phyloP scores from a whole-genome alignment of 1,284 basidiomycete species.

The Rhodotorula sp. region DNA sequence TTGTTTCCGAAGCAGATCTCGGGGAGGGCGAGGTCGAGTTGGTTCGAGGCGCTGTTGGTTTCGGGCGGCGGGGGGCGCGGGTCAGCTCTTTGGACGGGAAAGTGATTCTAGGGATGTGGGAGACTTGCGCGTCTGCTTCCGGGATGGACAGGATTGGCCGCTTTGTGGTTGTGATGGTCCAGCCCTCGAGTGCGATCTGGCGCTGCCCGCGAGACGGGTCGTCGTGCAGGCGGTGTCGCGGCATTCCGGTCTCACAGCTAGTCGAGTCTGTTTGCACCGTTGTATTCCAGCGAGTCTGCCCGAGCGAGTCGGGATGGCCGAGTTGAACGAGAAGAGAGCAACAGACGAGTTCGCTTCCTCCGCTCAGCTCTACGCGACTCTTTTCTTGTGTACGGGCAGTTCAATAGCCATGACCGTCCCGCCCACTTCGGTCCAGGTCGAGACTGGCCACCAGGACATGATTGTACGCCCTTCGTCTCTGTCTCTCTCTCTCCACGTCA shows the following conservation, averaged over 20 bases:
- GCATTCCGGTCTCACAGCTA: background rate
- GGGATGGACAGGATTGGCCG: slow-evolving; percentile 53
- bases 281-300: too few relatives aligned
- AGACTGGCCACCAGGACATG: slow-evolving; percentile 93
- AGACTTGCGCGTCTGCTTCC: slow-evolving; percentile 54
- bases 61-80: slow-evolving; percentile 55
- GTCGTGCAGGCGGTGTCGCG: slow-evolving; percentile 8
- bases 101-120: too few relatives aligned
- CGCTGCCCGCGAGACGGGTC: slow-evolving; percentile 20
- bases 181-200: slow-evolving; percentile 48
- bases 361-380: background rate
- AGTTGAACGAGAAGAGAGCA: too few relatives aligned
- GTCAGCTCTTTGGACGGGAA: slow-evolving; percentile 59
- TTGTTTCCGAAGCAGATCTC: slow-evolving; percentile 98
- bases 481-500: slow-evolving; percentile 3
- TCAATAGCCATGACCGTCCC: slow-evolving; percentile 25
- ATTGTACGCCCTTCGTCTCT: slow-evolving; percentile 62
- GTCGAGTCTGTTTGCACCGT: too few relatives aligned
- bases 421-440: slow-evolving; percentile 53
- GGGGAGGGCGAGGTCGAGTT: slow-evolving; percentile 78
- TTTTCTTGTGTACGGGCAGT: background rate
- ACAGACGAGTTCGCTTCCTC: background rate
- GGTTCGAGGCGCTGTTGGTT: slow-evolving; percentile 67
- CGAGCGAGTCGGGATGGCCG: background rate
- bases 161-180: slow-evolving; percentile 51